Evolutionary conservation across 1,139 yeast genomes (phyloP), one percentile per base, ranked within the genome.

Genomic region (Pichia sp.): DNA sequence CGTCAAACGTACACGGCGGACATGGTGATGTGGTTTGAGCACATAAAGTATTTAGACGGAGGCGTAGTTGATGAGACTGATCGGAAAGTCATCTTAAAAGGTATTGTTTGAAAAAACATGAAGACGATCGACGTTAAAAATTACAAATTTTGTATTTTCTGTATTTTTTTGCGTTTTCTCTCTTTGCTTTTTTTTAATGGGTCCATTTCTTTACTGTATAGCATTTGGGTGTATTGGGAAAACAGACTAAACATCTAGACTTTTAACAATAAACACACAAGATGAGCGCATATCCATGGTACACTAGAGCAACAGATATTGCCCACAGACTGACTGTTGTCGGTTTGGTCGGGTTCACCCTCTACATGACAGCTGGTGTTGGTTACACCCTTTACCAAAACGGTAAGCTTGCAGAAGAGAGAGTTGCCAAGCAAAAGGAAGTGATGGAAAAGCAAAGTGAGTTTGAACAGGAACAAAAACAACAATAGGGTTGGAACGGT

Each of bases 241-340:
- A n/a, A n/a, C n/a, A n/a, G n/a, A n/a, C n/a, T 11, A 16, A 16
- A 19, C 15, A 1, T n/a, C 11, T 19, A 16, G 9, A 21, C 15
- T n/a, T 4, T 4, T 6, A 15, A 16, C 7, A 14, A 15, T 33
- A 7, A 30, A 21, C n/a, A 18, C 14, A 21, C 22, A 35, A 11
- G 31, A 48, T 48, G 51, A 42, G 45, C 22, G 45, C 44, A 27
- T 74, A 74, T 58, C 83, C 87, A 36, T 80, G 87, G 87, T 80
- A 79, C 58, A 76, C 80, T 6, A 76, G 75, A 60, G 78, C 78
- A 13, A 82, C 94, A 14, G 96, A 87, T 63, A 78, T 83, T 38
- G 74, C 78, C 28, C 96, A 87, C 64, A 84, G 96, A 67, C 63
- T 84, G 46, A 78, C 93, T 0, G 95, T 87, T 24, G 65, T 86